These are phyloP conservation scores for Pseudogymnoascus sp. DNA, from an alignment of 2,329 filamentous ascomycete species.

Conservation along the genomic window DNA sequence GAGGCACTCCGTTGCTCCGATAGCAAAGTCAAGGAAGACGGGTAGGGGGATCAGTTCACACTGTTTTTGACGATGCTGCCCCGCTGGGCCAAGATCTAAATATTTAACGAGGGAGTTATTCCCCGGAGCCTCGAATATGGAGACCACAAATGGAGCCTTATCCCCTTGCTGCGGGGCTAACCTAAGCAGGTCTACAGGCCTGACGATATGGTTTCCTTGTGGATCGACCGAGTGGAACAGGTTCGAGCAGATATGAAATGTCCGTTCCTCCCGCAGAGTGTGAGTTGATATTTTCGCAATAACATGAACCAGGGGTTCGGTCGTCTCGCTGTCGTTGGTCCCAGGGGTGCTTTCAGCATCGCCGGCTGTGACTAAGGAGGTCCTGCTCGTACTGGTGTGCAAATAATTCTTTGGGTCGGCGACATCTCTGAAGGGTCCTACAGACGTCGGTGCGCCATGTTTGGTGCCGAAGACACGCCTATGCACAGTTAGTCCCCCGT, in stretches of 20 bases:
- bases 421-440: slow-evolving; percentile 28
- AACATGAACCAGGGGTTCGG: slow-evolving; percentile 37
- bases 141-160: slow-evolving; percentile 62
- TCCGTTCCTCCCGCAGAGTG: slow-evolving; percentile 72
- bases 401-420: slow-evolving; percentile 10
- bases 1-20: slow-evolving; percentile 76
- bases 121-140: slow-evolving; percentile 74
- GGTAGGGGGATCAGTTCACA: slow-evolving; percentile 47
- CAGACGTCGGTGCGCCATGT: slow-evolving; percentile 27
- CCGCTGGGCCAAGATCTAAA: slow-evolving; percentile 67
- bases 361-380: not conserved
- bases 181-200: slow-evolving; percentile 70
- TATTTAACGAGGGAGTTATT: slow-evolving; percentile 62
- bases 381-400: slow-evolving; percentile 1
- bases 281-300: slow-evolving; percentile 79
- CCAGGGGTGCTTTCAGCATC: not conserved
- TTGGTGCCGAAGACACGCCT: slow-evolving; percentile 61
- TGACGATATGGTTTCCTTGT: slow-evolving; percentile 65
- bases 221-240: slow-evolving; percentile 65
- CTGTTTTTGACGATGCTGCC: not conserved
- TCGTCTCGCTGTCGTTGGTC: slow-evolving; percentile 15
- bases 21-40: slow-evolving; percentile 81
- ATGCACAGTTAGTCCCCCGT: slow-evolving; percentile 9
- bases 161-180: slow-evolving; percentile 62
- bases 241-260: slow-evolving; percentile 73